Evolutionary conservation across 305 asterid species (phyloP).

Genomic region (Lippia alba): DNA sequence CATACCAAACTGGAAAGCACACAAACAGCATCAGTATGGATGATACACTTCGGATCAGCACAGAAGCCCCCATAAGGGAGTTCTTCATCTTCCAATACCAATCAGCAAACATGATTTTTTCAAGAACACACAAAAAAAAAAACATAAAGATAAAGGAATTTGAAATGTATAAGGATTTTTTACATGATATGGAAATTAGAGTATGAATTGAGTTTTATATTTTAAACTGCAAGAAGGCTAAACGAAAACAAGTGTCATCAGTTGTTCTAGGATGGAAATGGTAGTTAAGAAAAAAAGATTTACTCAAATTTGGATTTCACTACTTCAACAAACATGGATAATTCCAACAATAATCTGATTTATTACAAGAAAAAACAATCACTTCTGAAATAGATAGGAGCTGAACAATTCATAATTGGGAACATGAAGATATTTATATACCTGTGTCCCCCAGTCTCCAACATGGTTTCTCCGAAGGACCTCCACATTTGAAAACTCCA

Average conservation of each 20-base stretch:
- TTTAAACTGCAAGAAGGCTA: constrained; percentile 11
- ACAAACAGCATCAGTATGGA: constrained; percentile 33
- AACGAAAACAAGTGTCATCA: neutral
- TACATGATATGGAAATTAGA: constrained; percentile 6
- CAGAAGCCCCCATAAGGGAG: constrained; percentile 15
- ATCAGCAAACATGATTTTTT: neutral
- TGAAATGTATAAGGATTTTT: constrained; percentile 22
- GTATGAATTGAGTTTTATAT: neutral
- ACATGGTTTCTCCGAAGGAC: constrained; percentile 92
- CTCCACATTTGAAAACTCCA: constrained; percentile 86
- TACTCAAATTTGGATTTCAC: neutral
- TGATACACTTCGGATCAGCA: neutral
- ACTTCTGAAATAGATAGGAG: constrained; percentile 1
- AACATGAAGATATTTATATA: constrained; percentile 33
- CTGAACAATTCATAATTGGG: constrained; percentile 7
- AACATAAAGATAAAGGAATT: constrained; percentile 1
- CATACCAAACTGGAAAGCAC: constrained; percentile 85
- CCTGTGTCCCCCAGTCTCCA: constrained; percentile 99
- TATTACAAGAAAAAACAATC: constrained; percentile 16
- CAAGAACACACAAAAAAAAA: constrained; percentile 10
- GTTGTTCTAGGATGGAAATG: constrained; percentile 6
- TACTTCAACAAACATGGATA: constrained; percentile 4
- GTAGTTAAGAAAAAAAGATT: neutral
- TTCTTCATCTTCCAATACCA: constrained; percentile 23
- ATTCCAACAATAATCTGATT: constrained; percentile 5